Conservation (phyloP, 208 protist genomes). For the Crithidia sp. region DNA sequence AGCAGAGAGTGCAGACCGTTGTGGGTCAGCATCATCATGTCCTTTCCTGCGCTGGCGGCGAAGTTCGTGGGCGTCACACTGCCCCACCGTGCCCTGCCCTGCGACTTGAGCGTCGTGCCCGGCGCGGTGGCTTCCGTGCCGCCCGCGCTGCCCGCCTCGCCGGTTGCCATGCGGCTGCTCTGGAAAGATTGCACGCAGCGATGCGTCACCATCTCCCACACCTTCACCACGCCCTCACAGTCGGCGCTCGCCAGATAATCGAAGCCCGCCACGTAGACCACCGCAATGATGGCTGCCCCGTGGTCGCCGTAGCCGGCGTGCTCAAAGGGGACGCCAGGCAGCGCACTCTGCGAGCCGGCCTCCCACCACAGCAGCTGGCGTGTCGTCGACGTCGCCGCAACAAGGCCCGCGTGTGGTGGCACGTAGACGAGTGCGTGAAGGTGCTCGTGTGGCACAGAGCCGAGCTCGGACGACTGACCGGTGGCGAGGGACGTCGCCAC, state of each 20-base stretch:
- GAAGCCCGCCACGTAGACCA: slow-evolving; percentile 54
- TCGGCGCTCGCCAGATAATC: slow-evolving; percentile 82
- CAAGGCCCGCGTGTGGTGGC: slow-evolving; percentile 17
- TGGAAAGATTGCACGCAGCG: slow-evolving; percentile 78
- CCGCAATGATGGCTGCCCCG: slow-evolving; percentile 45
- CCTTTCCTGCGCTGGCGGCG: slow-evolving; percentile 7
- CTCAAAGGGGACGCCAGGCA: slow-evolving; percentile 44
- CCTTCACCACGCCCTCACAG: slow-evolving; percentile 62
- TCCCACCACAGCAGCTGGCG: slow-evolving; percentile 64
- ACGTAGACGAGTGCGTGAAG: slow-evolving; percentile 30
- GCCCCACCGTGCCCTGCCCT: not conserved
- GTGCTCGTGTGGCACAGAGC: slow-evolving; percentile 20
- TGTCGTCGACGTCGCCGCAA: slow-evolving; percentile 38
- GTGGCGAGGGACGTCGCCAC: slow-evolving; percentile 49
- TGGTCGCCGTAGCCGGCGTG: slow-evolving; percentile 39
- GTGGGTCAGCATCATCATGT: slow-evolving; percentile 28
- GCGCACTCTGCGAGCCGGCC: slow-evolving; percentile 39
- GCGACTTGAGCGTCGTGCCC: slow-evolving; percentile 7
- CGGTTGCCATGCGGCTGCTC: slow-evolving; percentile 10
- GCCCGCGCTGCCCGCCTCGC: not conserved
- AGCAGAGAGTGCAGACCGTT: slow-evolving; percentile 32
- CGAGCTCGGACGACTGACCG: slow-evolving; percentile 29
- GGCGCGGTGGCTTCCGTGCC: slow-evolving; percentile 3
- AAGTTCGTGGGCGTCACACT: not conserved
- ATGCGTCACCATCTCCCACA: slow-evolving; percentile 84